Base-by-base conservation (phyloP, 768 basidiomycete genomes). In the Pisolithus albus region DNA sequence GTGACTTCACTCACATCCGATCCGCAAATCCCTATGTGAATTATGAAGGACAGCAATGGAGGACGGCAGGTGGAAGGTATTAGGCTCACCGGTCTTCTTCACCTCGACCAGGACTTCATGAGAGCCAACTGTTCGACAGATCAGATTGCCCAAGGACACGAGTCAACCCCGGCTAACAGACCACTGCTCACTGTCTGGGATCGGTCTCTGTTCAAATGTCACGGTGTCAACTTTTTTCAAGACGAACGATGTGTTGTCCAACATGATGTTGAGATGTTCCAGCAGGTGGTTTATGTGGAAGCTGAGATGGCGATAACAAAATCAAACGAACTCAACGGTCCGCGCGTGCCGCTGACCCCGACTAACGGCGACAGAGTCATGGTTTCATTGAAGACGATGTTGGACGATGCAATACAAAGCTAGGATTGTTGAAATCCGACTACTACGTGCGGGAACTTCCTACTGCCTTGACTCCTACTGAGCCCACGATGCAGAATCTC, bases 71-170 rank as follows among this genome's bases (percentile, higher is more conserved):
- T 30, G 37, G 52, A 39, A 44, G 11, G 21, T 8, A 45, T 43
- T 15, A 41, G n/a, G 59, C 77, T 53, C 53, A 84, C 90, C 92
- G 16, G 93, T 95, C 72, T 93, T 93, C 72, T 91, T 92, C 39
- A 97, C 86, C 59, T 87, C 76, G 32, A 98, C 82, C 19, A 97
- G 81, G 39, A 92, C 91, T 56, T 96, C 87, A 62, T 85, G 74
- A 50, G 77, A 78, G 18, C 77, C 73, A 55, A 88, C 86, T 87
- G 61, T 34, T 9, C 23, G 16, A 42, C 18, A 42, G 44, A 50
- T 61, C 46, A 52, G 49, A 40, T 50, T 49, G 45, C 44, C 49
- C 48, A 23, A 37, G 16, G 15, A 7, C 40, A 50, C 16, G 26
- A 34, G 28, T 38, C 30, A 45, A 26, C 24, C 24, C 24, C 43